Base-by-base conservation (phyloP, 805 yeast genomes). In the Debaryomyces castellii region DNA sequence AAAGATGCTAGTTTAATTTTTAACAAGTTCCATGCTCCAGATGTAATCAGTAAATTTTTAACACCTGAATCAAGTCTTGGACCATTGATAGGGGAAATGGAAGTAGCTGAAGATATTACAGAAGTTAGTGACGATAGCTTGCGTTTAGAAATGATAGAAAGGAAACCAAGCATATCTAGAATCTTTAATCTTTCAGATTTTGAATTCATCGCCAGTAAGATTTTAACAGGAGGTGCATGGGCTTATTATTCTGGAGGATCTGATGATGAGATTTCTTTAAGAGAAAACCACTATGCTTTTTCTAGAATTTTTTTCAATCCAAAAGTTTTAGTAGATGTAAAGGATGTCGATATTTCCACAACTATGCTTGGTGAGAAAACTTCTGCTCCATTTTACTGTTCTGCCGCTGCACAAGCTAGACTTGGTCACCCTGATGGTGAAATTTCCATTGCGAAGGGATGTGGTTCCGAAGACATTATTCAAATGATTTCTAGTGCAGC, bases 1-100 rank as follows among this genome's bases (percentile, higher is more conserved):
- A 81, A 78, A 47, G 90, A 86, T 54, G 82, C 78, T 5, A 66
- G 78, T 21, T 48, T 51, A 25, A 60, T 63, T 21, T 58, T 59
- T 48, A 66, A 70, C 60, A 69, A 67, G 55, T 71, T 71, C 59
- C 81, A 75, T 56, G 51, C 58, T 2, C 51, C 47, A n/a, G 51
- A 50, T 22, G 47, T 52, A 20, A 45, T 62, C 18, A 52, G 52
- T 12, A 55, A 52, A 43, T 50, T 50, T 40, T 47, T 61, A 8
- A 45, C 55, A 7, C 52, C 50, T 5, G 57, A 54, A 9, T 42
- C 53, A 10, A 52, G 56, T 36, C 36, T 58, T 36, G 66, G 66
- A 0, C 56, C 57, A 5, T 49, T 62, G 24, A 40, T 50, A 7
- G 66, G 64, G 12, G 60, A 57, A 34, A 41, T 51, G 27, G 51